Conservation (phyloP, 2,329 filamentous ascomycete species). For the Fusarium verticillioides region DNA sequence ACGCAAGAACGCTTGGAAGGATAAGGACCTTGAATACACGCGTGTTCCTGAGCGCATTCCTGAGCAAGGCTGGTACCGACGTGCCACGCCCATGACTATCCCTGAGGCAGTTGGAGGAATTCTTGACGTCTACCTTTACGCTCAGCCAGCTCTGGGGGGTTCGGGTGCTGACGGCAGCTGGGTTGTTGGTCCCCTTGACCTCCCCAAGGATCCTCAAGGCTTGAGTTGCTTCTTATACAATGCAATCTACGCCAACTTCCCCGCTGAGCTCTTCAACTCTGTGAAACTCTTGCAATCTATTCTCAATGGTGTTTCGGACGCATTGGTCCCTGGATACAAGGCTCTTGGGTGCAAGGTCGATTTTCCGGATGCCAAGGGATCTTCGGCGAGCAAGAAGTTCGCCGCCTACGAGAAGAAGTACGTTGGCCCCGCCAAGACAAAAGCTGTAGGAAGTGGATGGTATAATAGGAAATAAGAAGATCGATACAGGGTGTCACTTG, state of each 20-base stretch:
- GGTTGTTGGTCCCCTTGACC: constrained; percentile 1
- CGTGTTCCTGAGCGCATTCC: constrained; percentile 28
- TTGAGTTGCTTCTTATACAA: constrained; percentile 28
- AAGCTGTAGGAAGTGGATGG: constrained; percentile 15
- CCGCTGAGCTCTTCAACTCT: constrained; percentile 15
- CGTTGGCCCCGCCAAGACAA: constrained; percentile 15
- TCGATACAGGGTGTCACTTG: no score
- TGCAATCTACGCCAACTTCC: constrained; percentile 22
- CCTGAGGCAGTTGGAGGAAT: constrained; percentile 17
- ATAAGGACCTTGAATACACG: constrained; percentile 17
- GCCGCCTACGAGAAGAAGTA: constrained; percentile 22
- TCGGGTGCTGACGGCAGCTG: constrained; percentile 16
- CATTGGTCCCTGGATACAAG: constrained; percentile 14
- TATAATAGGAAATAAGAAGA: background rate
- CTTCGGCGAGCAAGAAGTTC: constrained; percentile 2
- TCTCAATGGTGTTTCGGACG: constrained; percentile 2
- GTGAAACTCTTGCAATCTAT: constrained; percentile 6
- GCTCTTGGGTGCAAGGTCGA: constrained; percentile 20
- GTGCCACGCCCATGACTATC: constrained; percentile 25
- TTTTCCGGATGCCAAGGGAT: constrained; percentile 22
- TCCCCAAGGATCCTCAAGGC: constrained; percentile 8
- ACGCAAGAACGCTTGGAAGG: constrained; percentile 17
- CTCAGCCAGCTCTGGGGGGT: constrained; percentile 12
- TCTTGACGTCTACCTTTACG: constrained; percentile 26
- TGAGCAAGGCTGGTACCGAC: constrained; percentile 27